phyloP scores from a whole-genome alignment of 805 yeast species.

The Ogataea siamensis region DNA sequence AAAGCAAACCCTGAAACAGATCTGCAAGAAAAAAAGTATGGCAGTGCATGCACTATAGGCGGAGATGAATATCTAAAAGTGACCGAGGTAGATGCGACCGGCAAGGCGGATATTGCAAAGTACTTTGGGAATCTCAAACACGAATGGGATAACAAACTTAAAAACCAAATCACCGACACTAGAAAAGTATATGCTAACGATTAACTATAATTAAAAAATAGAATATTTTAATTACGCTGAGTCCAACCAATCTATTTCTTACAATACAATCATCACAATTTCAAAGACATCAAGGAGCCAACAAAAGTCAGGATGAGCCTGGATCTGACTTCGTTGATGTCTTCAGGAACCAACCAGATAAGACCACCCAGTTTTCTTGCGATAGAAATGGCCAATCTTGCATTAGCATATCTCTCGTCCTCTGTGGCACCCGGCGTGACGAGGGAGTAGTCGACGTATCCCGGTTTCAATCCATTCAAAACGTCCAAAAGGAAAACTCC shows the following conservation, averaged over 20 bases:
- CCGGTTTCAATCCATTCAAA: constrained; percentile 91
- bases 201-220: neutral
- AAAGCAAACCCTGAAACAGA: constrained; percentile 45
- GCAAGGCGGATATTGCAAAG: constrained; percentile 61
- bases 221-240: constrained; percentile 1
- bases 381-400: constrained; percentile 94
- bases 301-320: constrained; percentile 91
- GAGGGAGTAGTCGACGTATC: constrained; percentile 93
- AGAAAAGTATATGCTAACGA: constrained; percentile 22
- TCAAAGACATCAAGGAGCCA: constrained; percentile 87
- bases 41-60: constrained; percentile 64
- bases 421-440: constrained; percentile 77
- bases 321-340: constrained; percentile 92
- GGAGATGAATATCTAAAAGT: constrained; percentile 65
- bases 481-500: constrained; percentile 88
- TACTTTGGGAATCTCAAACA: constrained; percentile 55
- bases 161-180: constrained; percentile 58
- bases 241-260: constrained; percentile 4
- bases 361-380: constrained; percentile 98
- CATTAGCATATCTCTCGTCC: constrained; percentile 89
- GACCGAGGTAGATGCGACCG: constrained; percentile 58
- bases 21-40: constrained; percentile 54
- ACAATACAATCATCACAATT: constrained; percentile 13
- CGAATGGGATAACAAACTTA: constrained; percentile 75
- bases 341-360: constrained; percentile 99